Evolutionary conservation across 805 yeast species (phyloP).

Genomic region (Geotrichum ghanense): DNA sequence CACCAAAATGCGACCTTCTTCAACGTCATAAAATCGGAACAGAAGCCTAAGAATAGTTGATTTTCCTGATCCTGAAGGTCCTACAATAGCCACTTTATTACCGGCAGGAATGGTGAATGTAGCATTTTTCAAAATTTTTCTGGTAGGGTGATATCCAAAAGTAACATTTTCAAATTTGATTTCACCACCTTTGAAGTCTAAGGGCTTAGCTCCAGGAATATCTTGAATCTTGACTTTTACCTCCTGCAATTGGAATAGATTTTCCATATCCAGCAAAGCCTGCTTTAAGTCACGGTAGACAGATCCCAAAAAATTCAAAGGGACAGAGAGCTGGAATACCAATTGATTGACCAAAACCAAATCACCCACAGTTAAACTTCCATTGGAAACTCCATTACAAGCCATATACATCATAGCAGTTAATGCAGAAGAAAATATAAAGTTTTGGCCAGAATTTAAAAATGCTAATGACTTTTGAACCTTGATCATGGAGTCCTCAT

Average conservation of each 20-base stretch:
- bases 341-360: constrained; percentile 88
- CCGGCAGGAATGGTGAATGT: constrained; percentile 86
- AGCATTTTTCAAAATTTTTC: constrained; percentile 76
- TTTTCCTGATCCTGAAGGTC: constrained; percentile 94
- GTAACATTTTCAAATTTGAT: constrained; percentile 83
- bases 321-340: constrained; percentile 92
- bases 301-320: constrained; percentile 87
- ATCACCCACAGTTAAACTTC: constrained; percentile 84
- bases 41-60: constrained; percentile 76
- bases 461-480: constrained; percentile 70
- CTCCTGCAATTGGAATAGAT: constrained; percentile 74
- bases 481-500: constrained; percentile 56
- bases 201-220: constrained; percentile 48
- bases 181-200: constrained; percentile 58
- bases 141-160: constrained; percentile 81
- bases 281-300: constrained; percentile 93
- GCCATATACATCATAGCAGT: constrained; percentile 99
- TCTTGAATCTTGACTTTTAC: constrained; percentile 59
- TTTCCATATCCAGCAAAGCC: constrained; percentile 90
- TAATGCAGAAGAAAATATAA: constrained; percentile 74
- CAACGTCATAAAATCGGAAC: constrained; percentile 83
- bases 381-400: constrained; percentile 76
- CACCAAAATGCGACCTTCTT: constrained; percentile 61
- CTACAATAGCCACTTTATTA: constrained; percentile 83
- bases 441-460: constrained; percentile 66